These are phyloP conservation scores for Syzygium grande DNA, from an alignment of 345 rosid genomes.

Conservation along the genomic window DNA sequence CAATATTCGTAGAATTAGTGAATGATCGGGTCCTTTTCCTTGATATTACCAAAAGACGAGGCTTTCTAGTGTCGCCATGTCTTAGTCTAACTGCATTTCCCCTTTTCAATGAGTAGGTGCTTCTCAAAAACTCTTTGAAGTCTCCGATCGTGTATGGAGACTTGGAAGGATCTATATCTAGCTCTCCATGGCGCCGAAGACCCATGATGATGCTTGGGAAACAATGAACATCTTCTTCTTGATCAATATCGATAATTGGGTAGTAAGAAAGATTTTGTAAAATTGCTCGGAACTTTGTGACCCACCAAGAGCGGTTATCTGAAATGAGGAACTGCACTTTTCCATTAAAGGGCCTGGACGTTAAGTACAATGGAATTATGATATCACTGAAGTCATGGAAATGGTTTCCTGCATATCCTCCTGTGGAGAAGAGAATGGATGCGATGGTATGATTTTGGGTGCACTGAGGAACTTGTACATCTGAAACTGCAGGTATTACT, in stretches of 20 bases:
- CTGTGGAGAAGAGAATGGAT: conserved; percentile 19
- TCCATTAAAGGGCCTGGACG: conserved; percentile 10
- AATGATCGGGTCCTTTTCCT: conserved; percentile 13
- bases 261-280: conserved; percentile 7
- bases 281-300: conserved; percentile 7
- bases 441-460: conserved; percentile 10
- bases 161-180: conserved; percentile 14
- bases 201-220: conserved; percentile 15
- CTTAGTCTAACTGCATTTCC: not conserved
- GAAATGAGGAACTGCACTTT: conserved; percentile 19
- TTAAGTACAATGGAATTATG: conserved; percentile 14
- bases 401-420: conserved; percentile 22
- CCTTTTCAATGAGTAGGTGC: conserved; percentile 13
- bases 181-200: conserved; percentile 12
- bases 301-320: conserved; percentile 10
- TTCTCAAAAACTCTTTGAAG: conserved; percentile 15
- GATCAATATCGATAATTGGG: conserved; percentile 13
- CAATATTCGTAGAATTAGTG: conserved; percentile 5
- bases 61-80: conserved; percentile 2
- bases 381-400: conserved; percentile 26
- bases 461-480: conserved; percentile 5
- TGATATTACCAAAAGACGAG: conserved; percentile 12
- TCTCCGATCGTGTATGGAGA: conserved; percentile 16
- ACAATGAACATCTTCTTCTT: conserved; percentile 9
- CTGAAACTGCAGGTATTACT: not conserved